Percentiles rank a stretch among this genome's conserved stretches.
phyloP scores from a whole-genome alignment of 257 asterid genomes.

The Coffea canephora region DNA sequence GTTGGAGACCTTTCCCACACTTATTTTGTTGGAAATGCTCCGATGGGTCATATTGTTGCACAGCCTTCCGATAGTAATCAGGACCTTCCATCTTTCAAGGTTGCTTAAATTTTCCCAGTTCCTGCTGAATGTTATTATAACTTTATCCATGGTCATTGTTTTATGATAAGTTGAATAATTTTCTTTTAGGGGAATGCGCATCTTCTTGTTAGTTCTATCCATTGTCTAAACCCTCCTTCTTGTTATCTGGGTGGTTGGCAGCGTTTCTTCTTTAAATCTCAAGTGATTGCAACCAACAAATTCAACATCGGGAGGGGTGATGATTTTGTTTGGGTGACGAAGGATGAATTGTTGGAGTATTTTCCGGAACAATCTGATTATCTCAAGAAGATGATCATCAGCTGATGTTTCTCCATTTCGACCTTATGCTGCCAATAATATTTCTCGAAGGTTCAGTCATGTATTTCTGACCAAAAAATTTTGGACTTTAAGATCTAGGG shows the following conservation, averaged over 20 bases:
- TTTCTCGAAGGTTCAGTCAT: neutral
- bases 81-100: conserved; percentile 47
- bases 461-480: neutral
- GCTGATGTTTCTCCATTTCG: conserved; percentile 3
- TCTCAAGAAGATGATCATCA: conserved; percentile 75
- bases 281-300: conserved; percentile 73
- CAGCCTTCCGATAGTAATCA: conserved; percentile 39
- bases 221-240: neutral
- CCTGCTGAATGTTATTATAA: neutral
- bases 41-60: conserved; percentile 66
- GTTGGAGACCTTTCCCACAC: conserved; percentile 78
- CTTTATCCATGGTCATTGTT: neutral
- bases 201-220: neutral
- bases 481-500: neutral
- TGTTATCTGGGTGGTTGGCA: conserved; percentile 27
- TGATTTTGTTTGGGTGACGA: conserved; percentile 86
- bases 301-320: conserved; percentile 48
- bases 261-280: conserved; percentile 94
- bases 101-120: conserved; percentile 7
- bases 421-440: neutral
- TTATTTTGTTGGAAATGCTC: conserved; percentile 90
- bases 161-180: neutral
- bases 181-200: neutral
- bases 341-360: conserved; percentile 79
- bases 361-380: conserved; percentile 76